Conservation (phyloP, 2,329 filamentous ascomycete genomes). For the Claviceps digitariae region DNA sequence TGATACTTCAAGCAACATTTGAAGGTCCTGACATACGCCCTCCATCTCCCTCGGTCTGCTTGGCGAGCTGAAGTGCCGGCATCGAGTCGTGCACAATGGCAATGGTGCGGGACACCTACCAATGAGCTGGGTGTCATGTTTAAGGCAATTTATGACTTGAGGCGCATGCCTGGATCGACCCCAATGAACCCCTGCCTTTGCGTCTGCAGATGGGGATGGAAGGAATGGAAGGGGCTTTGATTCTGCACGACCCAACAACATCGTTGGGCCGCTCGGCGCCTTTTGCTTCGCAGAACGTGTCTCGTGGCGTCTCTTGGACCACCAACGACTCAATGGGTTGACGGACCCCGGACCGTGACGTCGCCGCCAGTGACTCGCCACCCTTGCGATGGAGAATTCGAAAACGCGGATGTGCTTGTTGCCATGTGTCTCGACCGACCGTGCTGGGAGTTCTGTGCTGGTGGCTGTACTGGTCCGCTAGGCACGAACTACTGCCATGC, state of each 20-base stretch:
- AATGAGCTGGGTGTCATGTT: neutral
- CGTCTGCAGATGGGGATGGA: neutral
- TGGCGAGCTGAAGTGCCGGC: neutral
- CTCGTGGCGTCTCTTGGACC: neutral
- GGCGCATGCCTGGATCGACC: neutral
- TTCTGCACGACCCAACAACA: neutral
- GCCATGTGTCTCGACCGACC: neutral
- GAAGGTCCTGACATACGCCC: neutral
- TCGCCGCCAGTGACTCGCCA: neutral
- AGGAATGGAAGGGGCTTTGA: neutral
- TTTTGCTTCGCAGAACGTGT: neutral
- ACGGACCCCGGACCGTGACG: constrained; percentile 3
- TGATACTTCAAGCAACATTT: neutral
- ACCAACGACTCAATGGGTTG: neutral
- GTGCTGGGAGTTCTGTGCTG: neutral
- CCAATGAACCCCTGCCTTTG: neutral
- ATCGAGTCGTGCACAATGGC: neutral
- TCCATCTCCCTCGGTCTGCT: neutral
- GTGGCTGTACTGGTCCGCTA: neutral
- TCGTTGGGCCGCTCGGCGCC: neutral
- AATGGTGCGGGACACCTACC: neutral
- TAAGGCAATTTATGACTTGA: neutral
- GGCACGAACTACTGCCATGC: neutral
- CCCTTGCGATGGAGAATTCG: neutral
- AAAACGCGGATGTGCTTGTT: neutral